Evolutionary conservation across 768 basidiomycete species (phyloP), one percentile per base, ranked within the genome.

Genomic region (Fomitopsis serialis): DNA sequence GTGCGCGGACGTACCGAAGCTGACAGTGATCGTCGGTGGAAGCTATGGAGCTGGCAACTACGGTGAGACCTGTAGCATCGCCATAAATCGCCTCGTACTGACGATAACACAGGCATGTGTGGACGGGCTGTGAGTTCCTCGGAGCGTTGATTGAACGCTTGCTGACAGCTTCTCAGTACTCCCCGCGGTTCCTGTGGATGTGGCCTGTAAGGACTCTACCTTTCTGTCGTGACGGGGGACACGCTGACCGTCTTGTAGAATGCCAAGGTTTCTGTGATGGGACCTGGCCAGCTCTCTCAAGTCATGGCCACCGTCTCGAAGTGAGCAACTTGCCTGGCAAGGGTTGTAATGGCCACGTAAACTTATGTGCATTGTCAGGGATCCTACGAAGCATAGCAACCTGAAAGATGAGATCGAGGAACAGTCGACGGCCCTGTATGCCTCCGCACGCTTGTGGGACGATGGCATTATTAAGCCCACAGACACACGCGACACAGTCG

Each of bases 1-100:
- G 4, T 92, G 92, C 58, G 92, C 92, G 17, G 87, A 96, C 58
- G 92, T 96, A 7, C 93, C 95, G 13, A 98, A 98, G 70, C 75
- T 96, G 55, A 97, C 93, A 0, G 90, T 97, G 25, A 75, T 97
- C 46, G 88, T 96, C 23, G 94, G 94, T 17, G 94, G 94, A 44
- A 92, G 89, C 65, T 96, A 92, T 66, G 93, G 93, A 24, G 94
- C 95, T 6, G 94, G 94, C 4, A 97, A 95, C 69, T 98, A 98
- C 62, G 94, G 92, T 89, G 53, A 45, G 79, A 8, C 6, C 24
- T 40, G 48, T 56, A 37, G 29, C 40, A 22, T 22, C n/a, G 23
- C 44, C 7, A 22, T 23, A 7, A 7, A 7, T 47, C 24, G 29
- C 52, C 22, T 54, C 15, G 15, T 40, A 40, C 37, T 40, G 37